A percentile compares a stretch with the other conserved stretches of the same genome.
Evolutionary conservation across 805 yeast genomes (phyloP).

Genomic region (Pichia pseudocactophila): DNA sequence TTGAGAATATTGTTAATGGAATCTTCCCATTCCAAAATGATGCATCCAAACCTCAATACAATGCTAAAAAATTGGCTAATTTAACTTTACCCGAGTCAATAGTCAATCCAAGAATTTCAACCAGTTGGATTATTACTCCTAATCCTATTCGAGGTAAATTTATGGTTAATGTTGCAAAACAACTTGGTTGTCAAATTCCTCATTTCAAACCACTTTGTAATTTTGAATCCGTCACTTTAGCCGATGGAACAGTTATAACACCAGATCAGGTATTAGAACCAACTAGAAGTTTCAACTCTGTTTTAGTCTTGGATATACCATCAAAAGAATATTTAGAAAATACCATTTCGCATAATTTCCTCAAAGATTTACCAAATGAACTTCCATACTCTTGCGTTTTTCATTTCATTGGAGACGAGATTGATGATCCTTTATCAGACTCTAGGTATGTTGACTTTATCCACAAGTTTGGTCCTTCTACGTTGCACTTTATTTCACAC

Average conservation of each 20-base stretch:
- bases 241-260: constrained; percentile 46
- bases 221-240: constrained; percentile 49
- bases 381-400: constrained; percentile 43
- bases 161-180: constrained; percentile 52
- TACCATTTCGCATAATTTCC: constrained; percentile 23
- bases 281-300: constrained; percentile 45
- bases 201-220: constrained; percentile 48
- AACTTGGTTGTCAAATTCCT: constrained; percentile 59
- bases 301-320: constrained; percentile 72
- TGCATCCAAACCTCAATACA: constrained; percentile 8
- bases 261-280: constrained; percentile 71
- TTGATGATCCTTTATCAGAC: constrained; percentile 32
- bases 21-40: constrained; percentile 20
- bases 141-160: constrained; percentile 72
- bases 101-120: constrained; percentile 31
- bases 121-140: constrained; percentile 62
- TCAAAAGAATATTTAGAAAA: constrained; percentile 33
- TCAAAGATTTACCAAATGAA: constrained; percentile 1
- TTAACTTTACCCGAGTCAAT: constrained; percentile 20
- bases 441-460: constrained; percentile 42
- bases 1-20: constrained; percentile 6
- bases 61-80: constrained; percentile 15
- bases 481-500: constrained; percentile 69
- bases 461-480: constrained; percentile 40
- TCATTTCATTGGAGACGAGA: constrained; percentile 62